phyloP scores from a whole-genome alignment of 2,329 filamentous ascomycete species.

The Penicillium digitatum region DNA sequence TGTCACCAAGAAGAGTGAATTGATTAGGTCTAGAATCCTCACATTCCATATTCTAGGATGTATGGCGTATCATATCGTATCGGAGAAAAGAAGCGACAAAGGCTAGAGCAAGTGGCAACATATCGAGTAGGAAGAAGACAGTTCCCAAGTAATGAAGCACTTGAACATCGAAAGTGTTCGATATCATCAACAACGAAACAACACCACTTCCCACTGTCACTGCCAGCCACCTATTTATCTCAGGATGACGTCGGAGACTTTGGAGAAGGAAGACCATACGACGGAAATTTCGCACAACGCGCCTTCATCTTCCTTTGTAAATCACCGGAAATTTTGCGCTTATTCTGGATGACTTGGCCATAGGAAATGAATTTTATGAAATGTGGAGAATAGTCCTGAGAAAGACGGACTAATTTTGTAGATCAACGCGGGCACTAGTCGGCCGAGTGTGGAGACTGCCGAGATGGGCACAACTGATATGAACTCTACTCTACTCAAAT shows the following conservation, averaged over 20 bases:
- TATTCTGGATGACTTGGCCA: background rate
- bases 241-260: background rate
- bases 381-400: background rate
- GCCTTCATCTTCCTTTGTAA: constrained; percentile 30
- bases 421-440: background rate
- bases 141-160: constrained; percentile 60
- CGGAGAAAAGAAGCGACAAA: constrained; percentile 54
- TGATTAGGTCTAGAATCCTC: constrained; percentile 61
- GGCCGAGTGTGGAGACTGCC: constrained; percentile 6
- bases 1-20: constrained; percentile 62
- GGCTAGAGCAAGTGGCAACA: constrained; percentile 55
- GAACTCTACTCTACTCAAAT: too few species aligned
- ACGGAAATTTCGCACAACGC: constrained; percentile 54
- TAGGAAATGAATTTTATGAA: background rate
- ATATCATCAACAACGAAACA: constrained; percentile 59
- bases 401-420: background rate
- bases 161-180: constrained; percentile 56
- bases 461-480: background rate
- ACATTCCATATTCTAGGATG: constrained; percentile 61
- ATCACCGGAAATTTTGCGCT: constrained; percentile 8
- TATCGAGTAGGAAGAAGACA: constrained; percentile 59
- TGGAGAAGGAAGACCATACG: constrained; percentile 37
- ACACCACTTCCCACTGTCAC: constrained; percentile 67
- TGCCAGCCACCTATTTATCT: constrained; percentile 52
- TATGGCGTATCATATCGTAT: constrained; percentile 58